Conservation (phyloP, 768 basidiomycete genomes). For the Tricholoma saponaceum region DNA sequence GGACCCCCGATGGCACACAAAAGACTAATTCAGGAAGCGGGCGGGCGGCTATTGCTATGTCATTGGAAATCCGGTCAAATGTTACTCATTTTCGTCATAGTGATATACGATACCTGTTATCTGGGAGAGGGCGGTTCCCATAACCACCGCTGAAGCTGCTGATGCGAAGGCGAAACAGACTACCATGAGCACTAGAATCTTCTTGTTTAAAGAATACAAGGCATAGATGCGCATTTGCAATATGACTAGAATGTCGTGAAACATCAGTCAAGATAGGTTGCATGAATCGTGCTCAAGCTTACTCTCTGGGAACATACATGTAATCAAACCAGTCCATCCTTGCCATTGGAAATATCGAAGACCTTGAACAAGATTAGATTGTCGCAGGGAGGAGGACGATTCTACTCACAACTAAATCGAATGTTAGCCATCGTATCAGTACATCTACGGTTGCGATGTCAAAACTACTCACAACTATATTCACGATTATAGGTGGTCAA, state of each 20-base stretch:
- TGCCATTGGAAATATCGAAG: slow-evolving; percentile 51
- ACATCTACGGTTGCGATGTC: neutral
- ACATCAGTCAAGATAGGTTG: neutral
- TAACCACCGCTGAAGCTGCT: slow-evolving; percentile 40
- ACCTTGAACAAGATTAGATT: slow-evolving; percentile 22
- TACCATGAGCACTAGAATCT: slow-evolving; percentile 43
- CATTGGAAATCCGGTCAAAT: neutral
- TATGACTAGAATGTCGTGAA: slow-evolving; percentile 35
- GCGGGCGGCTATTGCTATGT: slow-evolving; percentile 15
- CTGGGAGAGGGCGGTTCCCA: slow-evolving; percentile 38
- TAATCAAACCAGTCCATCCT: slow-evolving; percentile 54
- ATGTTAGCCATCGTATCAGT: neutral
- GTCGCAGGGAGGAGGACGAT: neutral
- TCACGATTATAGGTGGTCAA: neutral
- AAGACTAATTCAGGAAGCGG: slow-evolving; percentile 24
- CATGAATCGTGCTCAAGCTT: slow-evolving; percentile 7
- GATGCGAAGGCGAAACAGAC: slow-evolving; percentile 35
- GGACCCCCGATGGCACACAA: slow-evolving; percentile 37
- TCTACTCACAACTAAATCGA: slow-evolving; percentile 21
- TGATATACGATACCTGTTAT: slow-evolving; percentile 31
- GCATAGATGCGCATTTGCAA: slow-evolving; percentile 63
- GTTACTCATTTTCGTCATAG: neutral
- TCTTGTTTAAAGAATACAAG: slow-evolving; percentile 50
- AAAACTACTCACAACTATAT: slow-evolving; percentile 27
- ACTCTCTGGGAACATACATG: slow-evolving; percentile 55